phyloP scores from a whole-genome alignment of 2,329 filamentous ascomycete genomes.

The Metarhizium robertsii region DNA sequence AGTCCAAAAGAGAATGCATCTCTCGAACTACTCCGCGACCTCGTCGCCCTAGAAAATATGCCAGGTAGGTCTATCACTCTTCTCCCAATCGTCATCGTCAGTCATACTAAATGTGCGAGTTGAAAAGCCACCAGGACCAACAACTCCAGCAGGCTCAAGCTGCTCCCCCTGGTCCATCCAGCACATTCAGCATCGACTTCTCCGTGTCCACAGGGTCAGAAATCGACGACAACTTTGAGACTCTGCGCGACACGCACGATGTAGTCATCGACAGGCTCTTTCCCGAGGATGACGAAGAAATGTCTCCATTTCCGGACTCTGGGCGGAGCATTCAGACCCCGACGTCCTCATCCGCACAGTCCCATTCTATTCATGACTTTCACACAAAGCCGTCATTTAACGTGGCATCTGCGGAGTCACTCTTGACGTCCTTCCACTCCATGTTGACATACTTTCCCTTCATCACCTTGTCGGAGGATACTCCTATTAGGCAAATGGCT shows the following conservation, averaged over 20 bases:
- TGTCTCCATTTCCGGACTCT: slow-evolving; percentile 1
- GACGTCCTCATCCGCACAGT: slow-evolving; percentile 15
- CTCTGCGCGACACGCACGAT: slow-evolving; percentile 33
- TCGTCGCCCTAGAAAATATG: slow-evolving; percentile 34
- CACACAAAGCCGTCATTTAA: slow-evolving; percentile 44
- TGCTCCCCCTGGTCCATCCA: slow-evolving; percentile 28
- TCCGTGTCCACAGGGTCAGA: slow-evolving; percentile 32
- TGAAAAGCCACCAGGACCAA: neutral
- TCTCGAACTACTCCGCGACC: slow-evolving; percentile 40
- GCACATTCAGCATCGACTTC: slow-evolving; percentile 46
- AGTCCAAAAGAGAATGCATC: slow-evolving; percentile 44
- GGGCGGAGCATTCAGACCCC: slow-evolving; percentile 15
- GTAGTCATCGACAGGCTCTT: slow-evolving; percentile 31
- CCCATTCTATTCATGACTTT: slow-evolving; percentile 27
- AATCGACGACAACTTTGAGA: slow-evolving; percentile 29
- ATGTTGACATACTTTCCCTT: slow-evolving; percentile 37
- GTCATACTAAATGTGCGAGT: neutral
- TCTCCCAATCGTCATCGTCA: neutral
- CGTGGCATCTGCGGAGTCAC: slow-evolving; percentile 38
- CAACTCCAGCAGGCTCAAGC: slow-evolving; percentile 9
- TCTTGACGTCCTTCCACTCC: slow-evolving; percentile 32
- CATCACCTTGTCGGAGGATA: slow-evolving; percentile 29
- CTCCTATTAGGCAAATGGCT: slow-evolving; percentile 34
- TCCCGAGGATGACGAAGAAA: slow-evolving; percentile 16
- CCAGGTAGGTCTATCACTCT: slow-evolving; percentile 25